These are phyloP conservation scores for Colletotrichum zoysiae DNA, from an alignment of 2,329 filamentous ascomycete species.

Conservation along the genomic window DNA sequence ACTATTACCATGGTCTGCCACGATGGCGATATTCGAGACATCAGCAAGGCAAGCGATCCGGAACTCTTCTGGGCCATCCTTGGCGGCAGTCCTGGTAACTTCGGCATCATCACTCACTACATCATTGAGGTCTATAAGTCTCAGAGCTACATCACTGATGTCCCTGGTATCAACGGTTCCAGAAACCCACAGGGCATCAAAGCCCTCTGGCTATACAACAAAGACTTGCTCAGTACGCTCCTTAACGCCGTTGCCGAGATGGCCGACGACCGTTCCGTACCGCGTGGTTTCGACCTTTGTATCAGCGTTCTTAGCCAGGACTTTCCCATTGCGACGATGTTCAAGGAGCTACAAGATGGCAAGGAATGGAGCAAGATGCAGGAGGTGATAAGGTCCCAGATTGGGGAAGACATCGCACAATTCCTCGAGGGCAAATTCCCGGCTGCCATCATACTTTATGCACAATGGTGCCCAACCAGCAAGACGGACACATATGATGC, in stretches of 20 bases:
- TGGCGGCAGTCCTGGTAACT: conserved; percentile 69
- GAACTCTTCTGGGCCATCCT: conserved; percentile 71
- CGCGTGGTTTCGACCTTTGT: conserved; percentile 57
- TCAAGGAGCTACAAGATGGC: conserved; percentile 51
- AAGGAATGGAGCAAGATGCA: conserved; percentile 22
- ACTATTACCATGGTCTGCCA: conserved; percentile 62
- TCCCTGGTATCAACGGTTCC: conserved; percentile 51
- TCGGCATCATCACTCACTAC: conserved; percentile 67
- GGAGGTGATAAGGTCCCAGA: not conserved
- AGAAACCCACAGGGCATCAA: not conserved
- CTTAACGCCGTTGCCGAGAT: not conserved
- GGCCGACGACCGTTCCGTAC: not conserved
- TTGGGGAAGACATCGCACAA: not conserved
- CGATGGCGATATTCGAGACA: conserved; percentile 58
- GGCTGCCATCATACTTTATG: conserved; percentile 59
- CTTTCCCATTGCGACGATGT: conserved; percentile 51
- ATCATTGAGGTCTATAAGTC: conserved; percentile 58
- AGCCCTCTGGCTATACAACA: not conserved
- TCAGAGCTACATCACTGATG: conserved; percentile 8
- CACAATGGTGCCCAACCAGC: conserved; percentile 60
- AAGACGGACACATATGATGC: conserved; percentile 52
- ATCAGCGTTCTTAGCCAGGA: conserved; percentile 60
- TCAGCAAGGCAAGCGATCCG: conserved; percentile 59
- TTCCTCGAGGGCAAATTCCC: conserved; percentile 50
- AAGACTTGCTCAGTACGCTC: not conserved